Evolutionary conservation across 306 rosid genomes (phyloP).

Genomic region (Pterocarpus santalinus): DNA sequence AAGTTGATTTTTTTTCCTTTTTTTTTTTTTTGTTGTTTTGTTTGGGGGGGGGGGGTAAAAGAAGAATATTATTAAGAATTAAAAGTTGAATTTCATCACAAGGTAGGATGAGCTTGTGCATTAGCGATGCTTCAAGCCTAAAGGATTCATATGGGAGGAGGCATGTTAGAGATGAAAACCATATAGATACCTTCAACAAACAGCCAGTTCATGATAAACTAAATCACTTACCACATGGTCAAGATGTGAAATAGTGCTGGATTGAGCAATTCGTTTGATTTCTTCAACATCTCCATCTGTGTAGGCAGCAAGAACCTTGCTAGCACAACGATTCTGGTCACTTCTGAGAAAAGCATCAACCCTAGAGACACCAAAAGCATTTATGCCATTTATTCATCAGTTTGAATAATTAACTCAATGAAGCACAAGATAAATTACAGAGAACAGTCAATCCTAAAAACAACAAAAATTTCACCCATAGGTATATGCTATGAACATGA

Average conservation of each 20-base stretch:
- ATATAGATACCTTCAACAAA: neutral
- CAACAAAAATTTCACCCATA: neutral
- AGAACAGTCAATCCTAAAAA: slow-evolving; percentile 2
- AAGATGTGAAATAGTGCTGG: slow-evolving; percentile 78
- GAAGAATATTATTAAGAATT: too few species aligned
- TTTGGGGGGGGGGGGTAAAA: too few species aligned
- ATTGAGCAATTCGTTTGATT: slow-evolving; percentile 77
- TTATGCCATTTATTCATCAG: slow-evolving; percentile 36
- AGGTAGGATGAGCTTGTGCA: neutral
- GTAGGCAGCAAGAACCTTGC: slow-evolving; percentile 85
- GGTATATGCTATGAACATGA: slow-evolving; percentile 1
- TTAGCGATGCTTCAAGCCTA: neutral
- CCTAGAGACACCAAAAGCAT: slow-evolving; percentile 54
- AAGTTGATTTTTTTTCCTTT: too few species aligned
- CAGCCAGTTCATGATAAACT: neutral
- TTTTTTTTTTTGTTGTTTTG: too few species aligned
- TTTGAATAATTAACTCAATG: slow-evolving; percentile 4
- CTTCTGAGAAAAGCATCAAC: slow-evolving; percentile 83
- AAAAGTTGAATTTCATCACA: neutral
- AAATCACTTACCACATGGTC: slow-evolving; percentile 74
- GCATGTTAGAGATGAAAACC: neutral
- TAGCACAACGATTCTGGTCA: slow-evolving; percentile 81
- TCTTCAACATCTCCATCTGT: slow-evolving; percentile 84
- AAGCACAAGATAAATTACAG: slow-evolving; percentile 24
- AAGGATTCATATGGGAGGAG: neutral